A percentile compares a stretch with the other conserved stretches of the same genome.
These are phyloP conservation scores for Pythium pectinolyticum DNA, from an alignment of 352 stramenopile species.

Conservation along the genomic window DNA sequence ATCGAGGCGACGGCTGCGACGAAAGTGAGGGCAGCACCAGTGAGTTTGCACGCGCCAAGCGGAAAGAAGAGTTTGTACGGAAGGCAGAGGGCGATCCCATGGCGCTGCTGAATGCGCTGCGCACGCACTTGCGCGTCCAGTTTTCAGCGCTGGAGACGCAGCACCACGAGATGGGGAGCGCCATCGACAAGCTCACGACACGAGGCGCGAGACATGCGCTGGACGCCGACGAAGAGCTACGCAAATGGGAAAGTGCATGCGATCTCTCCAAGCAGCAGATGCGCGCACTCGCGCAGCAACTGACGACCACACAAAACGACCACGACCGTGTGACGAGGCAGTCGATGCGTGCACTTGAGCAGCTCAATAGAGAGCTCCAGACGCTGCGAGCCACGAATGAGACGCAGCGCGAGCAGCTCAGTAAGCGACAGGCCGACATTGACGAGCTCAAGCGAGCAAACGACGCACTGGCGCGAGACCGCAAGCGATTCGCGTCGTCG, in stretches of 20 bases:
- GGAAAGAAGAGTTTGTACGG: conserved; percentile 57
- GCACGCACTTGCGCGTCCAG: conserved; percentile 66
- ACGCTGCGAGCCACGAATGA: conserved; percentile 19
- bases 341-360: conserved; percentile 39
- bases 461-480: conserved; percentile 27
- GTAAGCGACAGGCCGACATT: conserved; percentile 9
- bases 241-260: conserved; percentile 34
- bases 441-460: conserved; percentile 29
- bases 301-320: conserved; percentile 33
- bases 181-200: conserved; percentile 29
- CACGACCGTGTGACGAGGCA: conserved; percentile 32
- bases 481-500: conserved; percentile 31
- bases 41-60: conserved; percentile 42
- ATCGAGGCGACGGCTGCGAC: background rate
- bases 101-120: conserved; percentile 66
- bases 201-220: conserved; percentile 39
- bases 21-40: conserved; percentile 17
- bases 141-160: conserved; percentile 49
- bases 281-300: conserved; percentile 31
- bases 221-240: conserved; percentile 35
- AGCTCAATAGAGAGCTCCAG: conserved; percentile 31
- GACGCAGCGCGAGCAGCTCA: conserved; percentile 8
- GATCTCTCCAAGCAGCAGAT: conserved; percentile 32
- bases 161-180: conserved; percentile 28
- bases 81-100: conserved; percentile 66